Base-by-base conservation (phyloP, 2,329 filamentous ascomycete genomes). In the Orbilia blumenaviensis region DNA sequence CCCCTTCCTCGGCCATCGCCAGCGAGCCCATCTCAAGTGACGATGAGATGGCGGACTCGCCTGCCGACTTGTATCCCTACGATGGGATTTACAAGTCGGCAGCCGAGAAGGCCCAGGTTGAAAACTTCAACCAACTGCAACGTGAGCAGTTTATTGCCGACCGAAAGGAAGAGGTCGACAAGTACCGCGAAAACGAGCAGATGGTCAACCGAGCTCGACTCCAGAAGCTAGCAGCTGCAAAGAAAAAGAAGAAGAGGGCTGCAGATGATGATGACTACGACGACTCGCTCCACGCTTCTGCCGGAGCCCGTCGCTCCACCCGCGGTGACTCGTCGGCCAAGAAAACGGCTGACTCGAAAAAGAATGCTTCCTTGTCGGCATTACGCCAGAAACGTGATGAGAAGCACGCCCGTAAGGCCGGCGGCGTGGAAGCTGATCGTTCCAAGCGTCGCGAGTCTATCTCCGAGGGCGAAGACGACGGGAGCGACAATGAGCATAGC, bases 101-200 rank as follows among this genome's bases (percentile, higher is more conserved):
- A 48, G 86, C 88, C 41, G 92, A 95, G 81, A 94, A 92, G 83
- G 87, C 87, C 6, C 86, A 91, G 61, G 95, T 99, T 77, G 90
- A 95, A 87, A 88, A 86, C 68, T 89, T 97, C 87, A 90, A 93
- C 29, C 94, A 98, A 84, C 90, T 98, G 61, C 90, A 96, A 81
- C 91, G 94, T 78, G 95, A 99, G 83, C 89, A 93, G 81, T 90
- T 97, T 48, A 88, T 99, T 5, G 94, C 93, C 18, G 92, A 96
- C 79, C 92, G 95, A 78, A 90, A 91, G 36, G 89, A 92, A 80
- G 90, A 95, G 82, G 90, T 94, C 71, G 92, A 95, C 81, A 89
- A 90, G 62, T 90, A 92, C 80, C 88, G 91, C 74, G 94, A 97
- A 46, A 66, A 66, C 84, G 93, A 95, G 81, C 87, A 90, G 54